phyloP scores from a whole-genome alignment of 2,329 filamentous ascomycete genomes.

The Arthrobotrys sphaeroides region DNA sequence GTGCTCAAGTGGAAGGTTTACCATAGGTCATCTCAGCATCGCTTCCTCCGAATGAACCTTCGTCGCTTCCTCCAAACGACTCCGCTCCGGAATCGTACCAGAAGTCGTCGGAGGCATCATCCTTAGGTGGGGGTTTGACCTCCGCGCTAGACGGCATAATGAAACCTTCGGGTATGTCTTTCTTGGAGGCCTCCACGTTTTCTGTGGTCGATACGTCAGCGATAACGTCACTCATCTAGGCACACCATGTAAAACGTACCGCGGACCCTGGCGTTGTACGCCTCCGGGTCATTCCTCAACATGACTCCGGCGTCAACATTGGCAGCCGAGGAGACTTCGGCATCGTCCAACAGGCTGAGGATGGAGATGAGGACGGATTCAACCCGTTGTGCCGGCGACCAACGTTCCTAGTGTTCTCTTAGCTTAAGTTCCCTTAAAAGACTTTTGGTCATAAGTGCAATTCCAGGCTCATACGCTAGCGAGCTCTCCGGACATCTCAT shows the following conservation, averaged over 20 bases:
- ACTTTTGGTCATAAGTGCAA: background rate
- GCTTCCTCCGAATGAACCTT: conserved; percentile 53
- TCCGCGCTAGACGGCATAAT: conserved; percentile 78
- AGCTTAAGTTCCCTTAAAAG: background rate
- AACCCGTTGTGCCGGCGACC: conserved; percentile 91
- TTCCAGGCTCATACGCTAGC: conserved; percentile 67
- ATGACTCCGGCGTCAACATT: conserved; percentile 93
- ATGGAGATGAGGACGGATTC: conserved; percentile 95
- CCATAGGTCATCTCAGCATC: conserved; percentile 58
- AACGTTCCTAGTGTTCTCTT: conserved; percentile 72
- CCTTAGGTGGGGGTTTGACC: conserved; percentile 72
- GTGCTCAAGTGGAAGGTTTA: conserved; percentile 15
- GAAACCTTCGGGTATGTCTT: conserved; percentile 81
- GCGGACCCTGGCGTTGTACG: conserved; percentile 70
- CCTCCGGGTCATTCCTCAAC: conserved; percentile 75
- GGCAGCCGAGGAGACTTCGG: conserved; percentile 90
- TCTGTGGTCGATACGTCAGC: conserved; percentile 60
- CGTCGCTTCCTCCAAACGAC: conserved; percentile 53
- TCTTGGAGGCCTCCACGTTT: conserved; percentile 77
- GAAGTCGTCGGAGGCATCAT: conserved; percentile 75
- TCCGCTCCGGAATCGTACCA: conserved; percentile 75
- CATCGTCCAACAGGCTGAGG: conserved; percentile 88
- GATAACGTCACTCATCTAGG: conserved; percentile 65
- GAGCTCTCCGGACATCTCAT: conserved; percentile 87
- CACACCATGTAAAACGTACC: conserved; percentile 6